Evolutionary conservation across 2,329 filamentous ascomycete species (phyloP), one percentile per base, ranked within the genome.

Genomic region (Botrytis aclada): DNA sequence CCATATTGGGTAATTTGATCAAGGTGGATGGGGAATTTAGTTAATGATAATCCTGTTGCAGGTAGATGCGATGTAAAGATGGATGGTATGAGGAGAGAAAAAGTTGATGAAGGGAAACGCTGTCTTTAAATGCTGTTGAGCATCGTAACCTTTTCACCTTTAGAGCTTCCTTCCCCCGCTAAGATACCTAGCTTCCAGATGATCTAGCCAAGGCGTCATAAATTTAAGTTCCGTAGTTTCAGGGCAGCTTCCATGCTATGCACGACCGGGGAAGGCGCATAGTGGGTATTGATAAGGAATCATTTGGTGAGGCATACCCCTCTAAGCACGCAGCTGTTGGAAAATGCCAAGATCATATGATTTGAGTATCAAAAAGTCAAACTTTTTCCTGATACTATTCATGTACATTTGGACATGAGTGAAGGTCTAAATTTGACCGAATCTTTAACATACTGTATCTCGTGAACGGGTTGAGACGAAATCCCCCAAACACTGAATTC

Each of bases 1-100:
- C 70, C 78, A 80, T 80, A 69, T 25, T 79, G 75, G 62, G 63
- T 58, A 69, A 10, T 39, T 37, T 45, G 51, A 37, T 67, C 16
- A 58, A 61, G 22, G 29, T 25, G 37, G 29, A 37, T 72, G 18
- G 20, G 16, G 29, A 39, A 18, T 20, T 45, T 29, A 69, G 54
- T 32, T 66, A 32, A 43, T 71, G 34, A 32, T 39, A 66, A 25
- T 66, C 45, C 4, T n/a, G 39, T 58, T 61, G 39, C 60, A 66
- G 41, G 41, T n/a, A 62, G 32, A 67, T 67, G 22, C 32, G 51
- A 25, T 34, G 29, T 61, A 32, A 67, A 60, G 62, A 45, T 34
- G 16, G 18, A 32, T 66, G 25, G 22, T 34, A 43, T 41, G 47
- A 69, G n/a, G 29, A 41, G 65, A 37, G 16, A 25, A 25, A 10